Evolutionary conservation across 805 yeast genomes (phyloP).

Genomic region (Kurtzmaniella cleridarum): DNA sequence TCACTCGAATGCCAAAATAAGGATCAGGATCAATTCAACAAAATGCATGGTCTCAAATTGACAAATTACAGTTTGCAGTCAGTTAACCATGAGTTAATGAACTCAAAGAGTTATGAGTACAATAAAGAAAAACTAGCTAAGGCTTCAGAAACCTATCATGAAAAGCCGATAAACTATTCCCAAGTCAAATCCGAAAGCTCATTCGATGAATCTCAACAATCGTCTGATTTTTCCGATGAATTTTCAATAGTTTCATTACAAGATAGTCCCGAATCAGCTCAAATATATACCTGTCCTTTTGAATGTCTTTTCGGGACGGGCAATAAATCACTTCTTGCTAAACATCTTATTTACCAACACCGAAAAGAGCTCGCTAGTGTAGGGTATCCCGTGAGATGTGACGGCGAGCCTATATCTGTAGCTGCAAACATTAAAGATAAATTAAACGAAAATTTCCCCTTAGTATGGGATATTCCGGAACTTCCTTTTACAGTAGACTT

Average conservation of each 20-base stretch:
- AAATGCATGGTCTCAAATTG: too few relatives aligned
- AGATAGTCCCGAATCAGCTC: background rate
- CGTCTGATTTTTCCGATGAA: background rate
- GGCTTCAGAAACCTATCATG: too few relatives aligned
- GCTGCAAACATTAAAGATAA: background rate
- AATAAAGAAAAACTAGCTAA: too few relatives aligned
- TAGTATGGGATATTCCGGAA: slow-evolving; percentile 16
- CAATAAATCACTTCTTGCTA: slow-evolving; percentile 18
- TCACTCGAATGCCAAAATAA: too few relatives aligned
- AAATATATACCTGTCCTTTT: slow-evolving; percentile 19
- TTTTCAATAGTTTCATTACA: background rate
- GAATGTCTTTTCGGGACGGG: slow-evolving; percentile 25
- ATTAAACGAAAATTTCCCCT: slow-evolving; percentile 16
- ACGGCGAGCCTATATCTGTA: background rate
- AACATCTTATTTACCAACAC: slow-evolving; percentile 21
- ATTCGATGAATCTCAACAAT: background rate
- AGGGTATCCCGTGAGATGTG: slow-evolving; percentile 22
- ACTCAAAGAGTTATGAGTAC: too few relatives aligned
- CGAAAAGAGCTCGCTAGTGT: slow-evolving; percentile 10
- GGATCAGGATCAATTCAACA: too few relatives aligned
- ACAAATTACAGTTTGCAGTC: too few relatives aligned
- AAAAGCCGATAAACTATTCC: too few relatives aligned
- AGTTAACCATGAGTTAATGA: too few relatives aligned
- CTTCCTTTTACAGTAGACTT: slow-evolving; percentile 17
- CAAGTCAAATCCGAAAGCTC: too few relatives aligned